Evolutionary conservation across 1,284 basidiomycete species (phyloP), one percentile per base, ranked within the genome.

Genomic region (Erythrobasidium hasegawianum): DNA sequence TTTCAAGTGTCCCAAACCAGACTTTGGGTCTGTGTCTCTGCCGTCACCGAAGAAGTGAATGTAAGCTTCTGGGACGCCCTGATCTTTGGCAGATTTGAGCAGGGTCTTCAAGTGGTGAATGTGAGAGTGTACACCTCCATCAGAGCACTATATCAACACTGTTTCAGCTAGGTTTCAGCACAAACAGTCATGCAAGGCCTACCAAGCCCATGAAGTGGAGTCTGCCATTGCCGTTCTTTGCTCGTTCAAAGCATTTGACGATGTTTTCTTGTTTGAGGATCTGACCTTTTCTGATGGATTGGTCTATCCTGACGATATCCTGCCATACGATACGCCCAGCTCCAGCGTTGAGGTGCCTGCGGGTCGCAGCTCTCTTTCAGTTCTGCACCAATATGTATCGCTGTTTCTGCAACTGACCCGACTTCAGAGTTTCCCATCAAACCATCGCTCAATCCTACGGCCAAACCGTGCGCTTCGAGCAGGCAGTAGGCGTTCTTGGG

Each of bases 391-490:
- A 14, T 8, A n/a, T 16, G 16, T 14, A 20, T 3, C 8, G n/a
- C 5, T 40, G 20, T 22, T 16, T 10, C 13, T 14, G 1, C 2
- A 8, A 74, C 78, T 70, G 73, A 91, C 89, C 91, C 91, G 70
- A 94, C 91, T 80, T 94, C 91, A 5, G 90, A 93, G 81, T 95
- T 94, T 22, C 91, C 91, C 91, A 95, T 95, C 55, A 95, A 83
- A 0, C 91, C 90, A 55, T 94, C 91, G 75, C 82, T 89, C 59
- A 95, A 81, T 1, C 91, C 91, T 16, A 94, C 91, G 2, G 90
- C 87, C 16, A 88, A 81, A 16, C 91, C 91, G 71, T 91, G 89
- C 0, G 91, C 91, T 20, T 83, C 80, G n/a, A 95, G 82, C 11
- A 82, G 82, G 57, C 87, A 84, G 73, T 84, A 83, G 10, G 62